Conservation (phyloP, 164 flowering plant genomes). For the Piper betle region DNA sequence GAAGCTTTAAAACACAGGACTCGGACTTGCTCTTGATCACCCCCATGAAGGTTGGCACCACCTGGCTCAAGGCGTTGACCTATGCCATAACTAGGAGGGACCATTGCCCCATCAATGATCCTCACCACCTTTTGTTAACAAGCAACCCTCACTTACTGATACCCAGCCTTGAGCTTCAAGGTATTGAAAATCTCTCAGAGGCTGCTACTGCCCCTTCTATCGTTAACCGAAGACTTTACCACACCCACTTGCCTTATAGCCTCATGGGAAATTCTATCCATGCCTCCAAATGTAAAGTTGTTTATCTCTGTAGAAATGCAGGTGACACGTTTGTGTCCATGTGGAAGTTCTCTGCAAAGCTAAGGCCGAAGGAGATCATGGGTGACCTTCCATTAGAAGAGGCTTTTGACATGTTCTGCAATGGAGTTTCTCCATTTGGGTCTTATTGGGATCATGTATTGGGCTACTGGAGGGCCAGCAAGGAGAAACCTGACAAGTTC, state of each 20-base stretch:
- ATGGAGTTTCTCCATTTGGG: conserved; percentile 18
- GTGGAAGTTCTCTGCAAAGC: conserved; percentile 10
- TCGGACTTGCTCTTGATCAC: background rate
- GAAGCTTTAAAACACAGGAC: background rate
- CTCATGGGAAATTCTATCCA: conserved; percentile 3
- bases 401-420: conserved; percentile 19
- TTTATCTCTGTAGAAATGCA: conserved; percentile 11
- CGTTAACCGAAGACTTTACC: too few relatives aligned
- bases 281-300: background rate
- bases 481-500: conserved; percentile 19
- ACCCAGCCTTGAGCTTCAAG: background rate
- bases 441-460: conserved; percentile 13
- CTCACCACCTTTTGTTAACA: background rate
- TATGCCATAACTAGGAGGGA: background rate
- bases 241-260: conserved; percentile 5
- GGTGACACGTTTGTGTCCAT: conserved; percentile 6
- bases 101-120: background rate
- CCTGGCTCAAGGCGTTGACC: conserved; percentile 1
- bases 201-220: background rate
- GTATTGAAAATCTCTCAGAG: background rate
- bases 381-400: conserved; percentile 11
- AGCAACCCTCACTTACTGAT: background rate
- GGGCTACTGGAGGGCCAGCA: conserved; percentile 7
- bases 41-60: background rate
- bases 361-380: background rate